Evolutionary conservation across 2,329 filamentous ascomycete genomes (phyloP), one percentile per base, ranked within the genome.

Genomic region (Bimuria novae-zelandiae): DNA sequence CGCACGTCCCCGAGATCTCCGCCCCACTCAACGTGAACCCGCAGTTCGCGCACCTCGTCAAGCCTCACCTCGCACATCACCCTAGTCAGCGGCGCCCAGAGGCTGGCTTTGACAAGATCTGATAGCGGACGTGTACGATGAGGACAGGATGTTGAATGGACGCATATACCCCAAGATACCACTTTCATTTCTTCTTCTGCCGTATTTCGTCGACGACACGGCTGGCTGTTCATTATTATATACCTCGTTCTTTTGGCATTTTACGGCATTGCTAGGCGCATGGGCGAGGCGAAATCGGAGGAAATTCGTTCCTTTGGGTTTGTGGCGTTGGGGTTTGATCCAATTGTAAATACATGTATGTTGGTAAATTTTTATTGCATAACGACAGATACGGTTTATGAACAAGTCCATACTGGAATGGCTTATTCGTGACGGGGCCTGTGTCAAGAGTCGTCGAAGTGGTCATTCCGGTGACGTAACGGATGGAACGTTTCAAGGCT

Each of bases 61-160:
- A 79, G 60, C 84, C 84, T 2, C 78, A 85, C 60, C 71, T 82
- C 49, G 81, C 83, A 3, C 77, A 84, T 62, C 84, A 86, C 76
- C 84, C 61, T 1, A 73, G 70, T 27, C 54, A 63, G 16, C 55
- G 69, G 45, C 60, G 70, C 29, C 61, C 64, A 0, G 69, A 72
- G 55, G 60, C 52, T 3, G 63, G 70, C 23, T 69, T 58, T 21
- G 62, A 67, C 39, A 70, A 65, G 60, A 60, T 72, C 43, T 72
- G 8, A 37, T 14, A 12, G 21, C n/a, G n/a, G n/a, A 16, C 5
- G 12, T 7, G 14, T 36, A 27, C 16, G 47, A 35, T 25, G 17
- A 19, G 39, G 33, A 23, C 19, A 29, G 8, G 44, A 27, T 11
- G 8, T 10, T 41, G 21, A 22, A 17, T 23, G 21, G 17, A 32